These are phyloP conservation scores for Claviceps sorghi DNA, from an alignment of 2,329 filamentous ascomycete genomes.

Conservation along the genomic window DNA sequence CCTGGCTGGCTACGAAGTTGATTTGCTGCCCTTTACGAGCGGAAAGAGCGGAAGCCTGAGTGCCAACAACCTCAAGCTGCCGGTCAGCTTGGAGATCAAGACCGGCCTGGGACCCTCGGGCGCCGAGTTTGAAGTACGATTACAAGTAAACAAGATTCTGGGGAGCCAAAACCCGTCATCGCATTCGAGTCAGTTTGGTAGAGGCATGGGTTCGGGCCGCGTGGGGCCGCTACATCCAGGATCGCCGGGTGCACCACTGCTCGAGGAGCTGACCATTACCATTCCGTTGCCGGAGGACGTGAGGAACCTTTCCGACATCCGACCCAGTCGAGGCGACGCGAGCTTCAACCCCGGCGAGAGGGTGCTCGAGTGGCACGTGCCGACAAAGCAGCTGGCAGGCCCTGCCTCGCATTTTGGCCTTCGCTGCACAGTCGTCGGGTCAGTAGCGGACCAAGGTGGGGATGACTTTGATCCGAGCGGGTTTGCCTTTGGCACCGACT, in stretches of 20 bases:
- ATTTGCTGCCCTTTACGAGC: constrained; percentile 61
- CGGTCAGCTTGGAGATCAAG: constrained; percentile 67
- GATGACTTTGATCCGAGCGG: constrained; percentile 34
- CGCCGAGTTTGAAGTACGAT: constrained; percentile 75
- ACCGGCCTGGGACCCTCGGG: constrained; percentile 62
- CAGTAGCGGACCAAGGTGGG: constrained; percentile 32
- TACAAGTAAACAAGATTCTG: constrained; percentile 57
- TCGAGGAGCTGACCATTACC: constrained; percentile 66
- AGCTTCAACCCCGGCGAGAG: constrained; percentile 61
- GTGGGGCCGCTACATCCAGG: constrained; percentile 32
- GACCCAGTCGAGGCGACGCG: constrained; percentile 70
- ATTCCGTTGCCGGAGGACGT: constrained; percentile 69
- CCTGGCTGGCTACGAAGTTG: constrained; percentile 84
- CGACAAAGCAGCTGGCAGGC: constrained; percentile 57
- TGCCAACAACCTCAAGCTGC: constrained; percentile 58
- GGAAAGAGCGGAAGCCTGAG: constrained; percentile 39
- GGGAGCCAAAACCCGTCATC: constrained; percentile 20
- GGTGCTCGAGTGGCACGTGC: constrained; percentile 69
- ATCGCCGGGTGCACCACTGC: constrained; percentile 40
- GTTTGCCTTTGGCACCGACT: constrained; percentile 36
- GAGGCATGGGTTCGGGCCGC: constrained; percentile 27
- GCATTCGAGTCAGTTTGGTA: constrained; percentile 23
- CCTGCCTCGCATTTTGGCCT: constrained; percentile 57
- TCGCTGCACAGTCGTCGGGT: constrained; percentile 65
- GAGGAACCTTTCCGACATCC: constrained; percentile 69